phyloP scores from a whole-genome alignment of 208 protist species.

The Acanthamoeba triangularis region DNA sequence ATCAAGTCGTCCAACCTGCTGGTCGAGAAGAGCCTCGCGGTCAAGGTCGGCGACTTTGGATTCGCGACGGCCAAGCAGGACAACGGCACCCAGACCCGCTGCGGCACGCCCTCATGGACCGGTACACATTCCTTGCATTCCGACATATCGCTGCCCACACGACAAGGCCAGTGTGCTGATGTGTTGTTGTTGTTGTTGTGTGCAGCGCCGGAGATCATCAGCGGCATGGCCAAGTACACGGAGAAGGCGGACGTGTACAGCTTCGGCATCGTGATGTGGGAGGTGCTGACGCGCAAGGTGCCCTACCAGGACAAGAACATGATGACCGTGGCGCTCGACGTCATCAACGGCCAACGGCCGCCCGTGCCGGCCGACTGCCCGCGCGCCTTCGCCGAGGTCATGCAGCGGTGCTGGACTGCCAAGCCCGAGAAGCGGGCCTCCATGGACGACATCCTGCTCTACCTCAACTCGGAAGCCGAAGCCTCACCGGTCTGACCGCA shows the following conservation, averaged over 20 bases:
- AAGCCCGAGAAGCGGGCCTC: conserved; percentile 19
- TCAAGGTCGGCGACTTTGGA: conserved; percentile 73
- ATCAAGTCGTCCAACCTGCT: conserved; percentile 75
- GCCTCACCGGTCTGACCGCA: too few relatives aligned
- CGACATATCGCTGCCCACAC: too few relatives aligned
- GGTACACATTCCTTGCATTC: too few relatives aligned
- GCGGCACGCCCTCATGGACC: conserved; percentile 63
- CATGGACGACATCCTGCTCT: background rate
- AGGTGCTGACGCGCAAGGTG: conserved; percentile 58
- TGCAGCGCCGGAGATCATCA: conserved; percentile 40
- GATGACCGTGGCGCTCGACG: conserved; percentile 47
- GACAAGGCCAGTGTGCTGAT: too few relatives aligned
- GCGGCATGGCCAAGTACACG: conserved; percentile 49
- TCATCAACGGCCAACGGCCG: conserved; percentile 35
- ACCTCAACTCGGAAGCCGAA: background rate
- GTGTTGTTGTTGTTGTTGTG: too few relatives aligned
- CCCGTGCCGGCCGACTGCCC: conserved; percentile 28
- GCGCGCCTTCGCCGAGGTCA: background rate
- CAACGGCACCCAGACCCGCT: conserved; percentile 70
- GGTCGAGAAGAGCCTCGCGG: background rate
- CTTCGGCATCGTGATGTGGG: conserved; percentile 75
- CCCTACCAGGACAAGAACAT: conserved; percentile 23
- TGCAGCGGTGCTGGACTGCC: background rate
- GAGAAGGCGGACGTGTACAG: conserved; percentile 66
- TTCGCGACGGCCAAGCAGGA: conserved; percentile 73